Evolutionary conservation across 176 grass and related monocot genomes (phyloP).

Genomic region (Saccharum officinarum): DNA sequence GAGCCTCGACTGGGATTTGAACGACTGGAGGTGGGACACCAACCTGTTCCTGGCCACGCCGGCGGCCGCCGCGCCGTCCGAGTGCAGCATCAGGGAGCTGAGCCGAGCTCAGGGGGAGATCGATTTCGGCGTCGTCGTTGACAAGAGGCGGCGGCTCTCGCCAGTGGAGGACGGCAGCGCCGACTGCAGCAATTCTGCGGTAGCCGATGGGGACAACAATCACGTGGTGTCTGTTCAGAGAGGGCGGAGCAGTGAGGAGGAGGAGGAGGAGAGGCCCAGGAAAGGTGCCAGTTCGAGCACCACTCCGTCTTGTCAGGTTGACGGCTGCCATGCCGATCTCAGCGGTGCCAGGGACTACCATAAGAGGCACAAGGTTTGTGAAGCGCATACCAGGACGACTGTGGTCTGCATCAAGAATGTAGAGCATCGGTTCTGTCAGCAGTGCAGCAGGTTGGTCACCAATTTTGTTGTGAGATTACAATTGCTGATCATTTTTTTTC

Average conservation of each 20-base stretch:
- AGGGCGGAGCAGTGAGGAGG: conserved; percentile 33
- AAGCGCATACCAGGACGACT: conserved; percentile 59
- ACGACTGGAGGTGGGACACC: conserved; percentile 59
- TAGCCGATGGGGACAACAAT: conserved; percentile 1
- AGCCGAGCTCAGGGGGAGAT: conserved; percentile 29
- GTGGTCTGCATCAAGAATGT: conserved; percentile 40
- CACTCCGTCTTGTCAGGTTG: conserved; percentile 66
- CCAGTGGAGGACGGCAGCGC: conserved; percentile 43
- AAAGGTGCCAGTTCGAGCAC: conserved; percentile 37
- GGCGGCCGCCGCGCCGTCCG: neutral
- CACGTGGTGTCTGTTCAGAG: conserved; percentile 11
- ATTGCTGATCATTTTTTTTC: neutral
- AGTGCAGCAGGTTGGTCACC: conserved; percentile 78
- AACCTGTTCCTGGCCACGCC: conserved; percentile 53
- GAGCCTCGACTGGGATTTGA: conserved; percentile 55
- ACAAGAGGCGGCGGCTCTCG: conserved; percentile 56
- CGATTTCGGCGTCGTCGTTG: conserved; percentile 39
- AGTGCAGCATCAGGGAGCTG: conserved; percentile 37
- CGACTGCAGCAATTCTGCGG: conserved; percentile 15
- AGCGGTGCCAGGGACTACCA: conserved; percentile 69
- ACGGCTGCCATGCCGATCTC: conserved; percentile 55
- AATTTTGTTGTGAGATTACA: conserved; percentile 32
- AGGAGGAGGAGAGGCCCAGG: conserved; percentile 8
- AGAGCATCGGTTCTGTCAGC: conserved; percentile 84
- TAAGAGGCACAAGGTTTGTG: conserved; percentile 83